Evolutionary conservation across 306 rosid genomes (phyloP), one percentile per base, ranked within the genome.

Genomic region (Cicer arietinum): DNA sequence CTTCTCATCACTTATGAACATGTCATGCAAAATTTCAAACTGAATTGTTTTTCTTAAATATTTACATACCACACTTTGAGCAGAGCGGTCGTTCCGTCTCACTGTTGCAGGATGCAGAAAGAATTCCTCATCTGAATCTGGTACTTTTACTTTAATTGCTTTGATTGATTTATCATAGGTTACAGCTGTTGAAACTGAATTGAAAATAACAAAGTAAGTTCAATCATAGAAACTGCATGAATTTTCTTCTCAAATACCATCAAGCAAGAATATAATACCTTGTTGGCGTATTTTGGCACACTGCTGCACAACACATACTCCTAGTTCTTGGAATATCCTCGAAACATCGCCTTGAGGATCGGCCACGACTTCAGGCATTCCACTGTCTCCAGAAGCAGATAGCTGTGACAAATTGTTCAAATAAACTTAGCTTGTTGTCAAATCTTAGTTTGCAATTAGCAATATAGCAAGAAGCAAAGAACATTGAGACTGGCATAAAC

Each of bases 261-360:
- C 62, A 80, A 52, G 74, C 18, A 25, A 22, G 37, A 67, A 75
- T 22, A 77, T 30, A 65, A 44, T 87, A 91, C 98, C 96, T 94
- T 94, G 99, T 82, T 94, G 95, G 76, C 97, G 97, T 65, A 94
- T 94, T 89, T 92, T 94, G 72, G 99, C 99, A 81, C 98, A 94
- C 80, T 92, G 99, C 74, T 88, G 99, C 79, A 94, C 99, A 66
- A 94, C 86, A 78, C 97, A 92, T 30, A 94, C 85, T 60, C 99
- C 96, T 18, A 92, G 92, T 69, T 88, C 84, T 79, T 92, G 99
- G 82, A 92, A 92, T 80, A 85, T 92, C 86, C 77, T 81, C 2
- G 99, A 82, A 73, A 92, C 98, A 72, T 94, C 98, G 43, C 98
- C 91, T 73, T 69, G 90, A 85, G 98, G 98, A 89, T 92, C 93